Conservation (phyloP, 768 basidiomycete genomes). For the Leucogyrophana mollusca region DNA sequence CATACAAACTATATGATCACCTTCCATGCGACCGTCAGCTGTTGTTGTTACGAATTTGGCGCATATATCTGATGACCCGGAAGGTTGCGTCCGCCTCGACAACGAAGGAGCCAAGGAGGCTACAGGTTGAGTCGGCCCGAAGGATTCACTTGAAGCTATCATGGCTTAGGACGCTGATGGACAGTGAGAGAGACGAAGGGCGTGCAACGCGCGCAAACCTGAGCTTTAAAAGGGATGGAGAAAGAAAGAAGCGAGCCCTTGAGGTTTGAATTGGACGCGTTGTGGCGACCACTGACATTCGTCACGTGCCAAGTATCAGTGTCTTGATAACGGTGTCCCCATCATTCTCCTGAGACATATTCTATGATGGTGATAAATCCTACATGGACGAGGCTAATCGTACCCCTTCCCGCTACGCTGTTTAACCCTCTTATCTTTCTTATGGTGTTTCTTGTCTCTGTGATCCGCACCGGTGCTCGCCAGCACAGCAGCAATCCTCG, state of each 20-base stretch:
- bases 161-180: no score
- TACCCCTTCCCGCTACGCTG: conserved; percentile 94
- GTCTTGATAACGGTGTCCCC: no score
- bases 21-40: conserved; percentile 62
- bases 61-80: conserved; percentile 47
- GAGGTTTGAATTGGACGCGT: no score
- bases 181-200: no score
- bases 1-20: conserved; percentile 30
- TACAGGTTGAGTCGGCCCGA: conserved; percentile 27
- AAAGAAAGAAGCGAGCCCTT: no score
- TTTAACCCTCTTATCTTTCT: conserved; percentile 77
- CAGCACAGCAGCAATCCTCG: conserved; percentile 42
- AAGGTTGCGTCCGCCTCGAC: conserved; percentile 8
- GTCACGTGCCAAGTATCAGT: no score
- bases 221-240: no score
- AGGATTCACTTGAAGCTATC: background rate
- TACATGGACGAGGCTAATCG: conserved; percentile 42
- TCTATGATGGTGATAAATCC: no score
- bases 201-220: no score
- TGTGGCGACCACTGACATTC: no score
- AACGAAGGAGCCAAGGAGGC: conserved; percentile 19
- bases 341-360: no score
- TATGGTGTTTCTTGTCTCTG: conserved; percentile 79
- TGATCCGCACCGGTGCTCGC: conserved; percentile 33
- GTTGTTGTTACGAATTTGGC: conserved; percentile 67